A percentile compares a stretch with the other conserved stretches of the same genome.
phyloP scores from a whole-genome alignment of 352 stramenopile species.

The Aphanomyces astaci region DNA sequence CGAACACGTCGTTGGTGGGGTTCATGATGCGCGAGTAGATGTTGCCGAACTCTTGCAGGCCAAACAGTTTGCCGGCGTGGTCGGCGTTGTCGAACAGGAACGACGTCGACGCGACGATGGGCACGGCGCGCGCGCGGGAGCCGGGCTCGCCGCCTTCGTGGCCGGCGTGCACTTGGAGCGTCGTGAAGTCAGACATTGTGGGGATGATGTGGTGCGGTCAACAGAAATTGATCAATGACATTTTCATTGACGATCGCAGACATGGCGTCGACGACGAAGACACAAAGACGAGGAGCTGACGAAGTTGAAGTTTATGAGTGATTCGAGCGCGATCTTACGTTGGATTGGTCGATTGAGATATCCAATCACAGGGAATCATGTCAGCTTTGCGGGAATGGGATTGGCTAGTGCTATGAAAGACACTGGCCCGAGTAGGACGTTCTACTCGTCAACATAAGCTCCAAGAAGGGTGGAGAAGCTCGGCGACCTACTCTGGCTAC shows the following conservation, averaged over 20 bases:
- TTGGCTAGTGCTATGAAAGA: too few relatives aligned
- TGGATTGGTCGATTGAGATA: neutral
- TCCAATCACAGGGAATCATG: neutral
- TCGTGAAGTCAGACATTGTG: conserved; percentile 23
- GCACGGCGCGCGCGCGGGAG: conserved; percentile 73
- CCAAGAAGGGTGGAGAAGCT: neutral
- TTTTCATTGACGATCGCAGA: neutral
- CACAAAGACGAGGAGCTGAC: neutral
- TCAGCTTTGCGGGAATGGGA: too few relatives aligned
- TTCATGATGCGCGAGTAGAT: conserved; percentile 95
- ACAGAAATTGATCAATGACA: conserved; percentile 3
- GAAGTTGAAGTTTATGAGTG: neutral
- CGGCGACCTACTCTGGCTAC: neutral
- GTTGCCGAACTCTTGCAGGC: conserved; percentile 89
- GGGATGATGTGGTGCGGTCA: neutral
- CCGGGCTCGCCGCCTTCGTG: conserved; percentile 61
- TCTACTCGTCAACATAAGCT: neutral
- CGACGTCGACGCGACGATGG: conserved; percentile 89
- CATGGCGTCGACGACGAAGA: neutral
- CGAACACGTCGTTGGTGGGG: conserved; percentile 91
- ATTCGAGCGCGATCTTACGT: neutral
- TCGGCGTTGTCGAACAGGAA: conserved; percentile 79
- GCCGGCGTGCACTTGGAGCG: conserved; percentile 56
- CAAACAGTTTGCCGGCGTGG: conserved; percentile 61
- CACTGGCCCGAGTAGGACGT: too few relatives aligned